Evolutionary conservation across 164 flowering plant species (phyloP), one percentile per base, ranked within the genome.

Genomic region (Warburgia ugandensis): DNA sequence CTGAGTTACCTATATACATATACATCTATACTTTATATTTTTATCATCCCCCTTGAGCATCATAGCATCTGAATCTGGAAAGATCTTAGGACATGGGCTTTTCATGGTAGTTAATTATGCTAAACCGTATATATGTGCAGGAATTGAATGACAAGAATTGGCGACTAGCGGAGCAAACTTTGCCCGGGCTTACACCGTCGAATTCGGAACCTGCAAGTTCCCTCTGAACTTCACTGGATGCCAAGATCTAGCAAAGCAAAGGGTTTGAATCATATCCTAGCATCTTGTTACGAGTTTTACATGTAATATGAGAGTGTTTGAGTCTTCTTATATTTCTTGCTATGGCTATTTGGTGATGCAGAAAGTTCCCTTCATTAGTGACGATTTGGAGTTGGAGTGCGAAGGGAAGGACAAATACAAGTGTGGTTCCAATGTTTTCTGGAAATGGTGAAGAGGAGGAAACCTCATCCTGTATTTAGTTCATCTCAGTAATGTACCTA

Each of bases 221-320:
- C 99, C 99, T 1, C 80, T 85, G 67, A 92, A 92, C 78, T 92
- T 88, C 86, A 92, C 96, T 5, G 99, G 99, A 51, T 92, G 99
- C 81, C 96, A 92, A 72, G 99, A 92, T 72, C 95, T 92, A 51
- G 99, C 99, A 57, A 92, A 88, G 75, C 80, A 75, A 70, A 86
- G 86, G 96, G 96, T 91, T 41, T 27, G 40, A n/a, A 16, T 37
- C 30, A 28, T 12, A 33, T 20, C 21, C 10, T 9, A n/a, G 17
- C 4, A n/a, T 43, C 25, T 25, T 22, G 0, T 43, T 45, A 29
- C 28, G 2, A 6, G 9, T 21, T 23, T 23, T 20, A n/a, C n/a
- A n/a, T n/a, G n/a, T n/a, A n/a, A n/a, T n/a, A n/a, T n/a, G n/a
- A n/a, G n/a, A n/a, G n/a, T n/a, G n/a, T n/a, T 32, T 32, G 36